phyloP scores from a whole-genome alignment of 345 rosid genomes.

The Salix suchowensis region DNA sequence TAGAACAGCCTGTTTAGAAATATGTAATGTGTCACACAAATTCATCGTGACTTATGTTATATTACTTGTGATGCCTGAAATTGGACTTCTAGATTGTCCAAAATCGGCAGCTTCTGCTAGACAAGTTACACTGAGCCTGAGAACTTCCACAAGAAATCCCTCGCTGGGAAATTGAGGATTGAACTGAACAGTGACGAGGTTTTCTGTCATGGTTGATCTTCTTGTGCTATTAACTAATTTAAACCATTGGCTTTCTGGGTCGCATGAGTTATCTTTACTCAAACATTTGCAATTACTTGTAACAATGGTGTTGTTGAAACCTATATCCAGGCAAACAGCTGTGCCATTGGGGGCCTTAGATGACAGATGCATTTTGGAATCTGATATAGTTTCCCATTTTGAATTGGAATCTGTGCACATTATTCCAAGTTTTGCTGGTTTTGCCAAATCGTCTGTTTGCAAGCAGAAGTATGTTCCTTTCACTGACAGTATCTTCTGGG shows the following conservation, averaged over 20 bases:
- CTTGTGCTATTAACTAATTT: conserved; percentile 56
- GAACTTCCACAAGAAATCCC: conserved; percentile 13
- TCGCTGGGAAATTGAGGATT: conserved; percentile 9
- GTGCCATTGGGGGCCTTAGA: conserved; percentile 37
- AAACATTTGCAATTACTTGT: conserved; percentile 53
- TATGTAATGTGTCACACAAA: not conserved
- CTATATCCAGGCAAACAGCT: conserved; percentile 73
- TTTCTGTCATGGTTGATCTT: conserved; percentile 15
- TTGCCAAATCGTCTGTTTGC: conserved; percentile 38
- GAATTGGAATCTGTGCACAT: conserved; percentile 44
- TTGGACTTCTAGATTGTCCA: not conserved
- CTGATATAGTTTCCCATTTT: conserved; percentile 64
- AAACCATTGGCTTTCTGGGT: conserved; percentile 76
- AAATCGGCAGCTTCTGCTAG: not conserved
- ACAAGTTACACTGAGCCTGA: not conserved
- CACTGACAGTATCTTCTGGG: conserved; percentile 36
- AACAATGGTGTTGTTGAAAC: conserved; percentile 34
- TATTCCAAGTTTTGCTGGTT: conserved; percentile 41
- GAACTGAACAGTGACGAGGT: conserved; percentile 14
- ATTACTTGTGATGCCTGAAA: not conserved
- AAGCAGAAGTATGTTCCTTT: conserved; percentile 64
- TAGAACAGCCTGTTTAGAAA: not conserved
- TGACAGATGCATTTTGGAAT: conserved; percentile 77
- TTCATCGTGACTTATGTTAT: not conserved
- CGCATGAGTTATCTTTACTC: conserved; percentile 45